Conservation (phyloP, 2,329 filamentous ascomycete genomes). For the Sporothrix humicola region DNA sequence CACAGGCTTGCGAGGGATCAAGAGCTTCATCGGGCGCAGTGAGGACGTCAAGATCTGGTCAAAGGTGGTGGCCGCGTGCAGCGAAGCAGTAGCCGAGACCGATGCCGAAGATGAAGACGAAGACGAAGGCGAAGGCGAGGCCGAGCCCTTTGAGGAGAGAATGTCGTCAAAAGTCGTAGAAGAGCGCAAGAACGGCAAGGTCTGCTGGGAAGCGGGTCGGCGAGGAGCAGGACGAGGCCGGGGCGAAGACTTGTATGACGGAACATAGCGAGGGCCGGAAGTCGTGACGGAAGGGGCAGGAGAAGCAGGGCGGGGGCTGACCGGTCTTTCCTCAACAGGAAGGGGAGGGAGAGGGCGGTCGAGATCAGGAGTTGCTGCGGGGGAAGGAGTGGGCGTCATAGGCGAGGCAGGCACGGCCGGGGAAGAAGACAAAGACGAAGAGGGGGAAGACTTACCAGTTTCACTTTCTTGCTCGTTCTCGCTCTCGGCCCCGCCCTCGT, state of each 20-base stretch:
- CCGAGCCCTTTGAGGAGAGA: neutral
- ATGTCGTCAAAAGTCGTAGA: slow-evolving; percentile 11
- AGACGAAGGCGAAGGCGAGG: neutral
- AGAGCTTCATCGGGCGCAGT: neutral
- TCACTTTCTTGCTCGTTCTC: neutral
- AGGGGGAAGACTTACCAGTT: neutral
- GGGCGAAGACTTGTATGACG: neutral
- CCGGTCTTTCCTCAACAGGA: too few relatives aligned
- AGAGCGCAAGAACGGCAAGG: neutral
- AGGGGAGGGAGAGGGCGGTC: neutral
- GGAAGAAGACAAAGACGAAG: neutral
- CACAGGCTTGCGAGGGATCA: neutral
- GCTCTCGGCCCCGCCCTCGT: neutral
- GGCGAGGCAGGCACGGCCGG: neutral
- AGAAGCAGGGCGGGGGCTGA: too few relatives aligned
- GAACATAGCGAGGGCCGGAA: slow-evolving; percentile 3
- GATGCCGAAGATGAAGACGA: neutral
- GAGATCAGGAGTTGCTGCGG: neutral
- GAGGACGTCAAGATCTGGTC: neutral
- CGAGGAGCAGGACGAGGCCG: neutral
- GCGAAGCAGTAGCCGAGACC: too few relatives aligned
- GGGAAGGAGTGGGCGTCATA: neutral
- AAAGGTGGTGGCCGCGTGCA: neutral
- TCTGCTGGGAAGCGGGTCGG: neutral
- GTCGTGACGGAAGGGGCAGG: neutral